phyloP scores from a whole-genome alignment of 2,329 filamentous ascomycete genomes.

The Fusarium pseudoanthophilum region DNA sequence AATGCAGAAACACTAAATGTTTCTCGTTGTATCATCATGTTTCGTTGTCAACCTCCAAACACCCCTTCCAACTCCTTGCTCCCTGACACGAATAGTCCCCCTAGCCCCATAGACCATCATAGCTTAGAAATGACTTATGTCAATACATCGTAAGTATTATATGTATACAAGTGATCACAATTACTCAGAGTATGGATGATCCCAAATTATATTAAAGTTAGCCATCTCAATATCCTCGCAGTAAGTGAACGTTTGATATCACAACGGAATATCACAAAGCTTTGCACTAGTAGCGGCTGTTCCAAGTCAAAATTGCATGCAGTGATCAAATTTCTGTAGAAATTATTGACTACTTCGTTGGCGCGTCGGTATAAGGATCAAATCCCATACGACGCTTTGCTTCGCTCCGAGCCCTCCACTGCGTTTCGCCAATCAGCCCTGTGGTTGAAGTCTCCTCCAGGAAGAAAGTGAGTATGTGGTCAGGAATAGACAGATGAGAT shows the following conservation, averaged over 20 bases:
- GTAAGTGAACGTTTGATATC: not conserved
- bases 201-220: not conserved
- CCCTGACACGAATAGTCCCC: not conserved
- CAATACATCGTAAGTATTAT: not conserved
- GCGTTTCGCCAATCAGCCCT: slow-evolving; percentile 58
- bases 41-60: not conserved
- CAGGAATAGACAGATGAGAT: slow-evolving; percentile 88
- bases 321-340: not conserved
- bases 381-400: slow-evolving; percentile 64
- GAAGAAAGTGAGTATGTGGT: slow-evolving; percentile 91
- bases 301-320: no score
- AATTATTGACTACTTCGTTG: slow-evolving; percentile 39
- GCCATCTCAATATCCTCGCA: not conserved
- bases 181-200: not conserved
- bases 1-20: not conserved
- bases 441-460: slow-evolving; percentile 70
- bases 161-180: not conserved
- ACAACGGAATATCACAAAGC: not conserved
- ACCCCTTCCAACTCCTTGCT: not conserved
- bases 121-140: not conserved
- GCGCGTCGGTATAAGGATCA: slow-evolving; percentile 64
- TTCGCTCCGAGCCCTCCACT: slow-evolving; percentile 57
- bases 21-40: not conserved
- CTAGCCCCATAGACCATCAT: not conserved
- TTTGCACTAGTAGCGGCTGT: not conserved